These are phyloP conservation scores for Pichia gijzeniarum DNA, from an alignment of 805 yeast species.

Conservation along the genomic window DNA sequence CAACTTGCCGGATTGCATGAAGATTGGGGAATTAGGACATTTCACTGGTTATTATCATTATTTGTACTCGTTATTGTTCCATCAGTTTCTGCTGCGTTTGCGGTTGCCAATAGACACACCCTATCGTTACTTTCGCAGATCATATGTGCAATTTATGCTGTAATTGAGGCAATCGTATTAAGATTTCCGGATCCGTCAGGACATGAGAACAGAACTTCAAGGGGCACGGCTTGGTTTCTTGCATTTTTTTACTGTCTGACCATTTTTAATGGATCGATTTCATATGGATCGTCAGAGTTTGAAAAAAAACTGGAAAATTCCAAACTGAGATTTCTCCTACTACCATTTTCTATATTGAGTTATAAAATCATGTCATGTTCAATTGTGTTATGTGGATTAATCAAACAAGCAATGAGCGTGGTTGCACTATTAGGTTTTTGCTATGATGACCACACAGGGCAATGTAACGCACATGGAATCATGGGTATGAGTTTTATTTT, in stretches of 20 bases:
- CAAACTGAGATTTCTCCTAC: constrained; percentile 35
- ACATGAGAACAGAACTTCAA: constrained; percentile 60
- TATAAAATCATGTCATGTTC: constrained; percentile 45
- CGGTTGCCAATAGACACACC: constrained; percentile 46
- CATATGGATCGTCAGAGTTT: constrained; percentile 31
- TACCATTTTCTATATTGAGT: constrained; percentile 25
- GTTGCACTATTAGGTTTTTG: constrained; percentile 86
- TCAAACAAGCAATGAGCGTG: constrained; percentile 73
- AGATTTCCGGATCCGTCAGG: constrained; percentile 60
- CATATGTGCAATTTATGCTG: constrained; percentile 42
- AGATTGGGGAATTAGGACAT: constrained; percentile 38
- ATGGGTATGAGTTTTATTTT: constrained; percentile 87
- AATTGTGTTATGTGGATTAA: constrained; percentile 61
- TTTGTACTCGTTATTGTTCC: constrained; percentile 46
- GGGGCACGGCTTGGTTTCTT: constrained; percentile 64
- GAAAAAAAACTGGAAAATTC: constrained; percentile 16
- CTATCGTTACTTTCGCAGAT: constrained; percentile 42
- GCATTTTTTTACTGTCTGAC: constrained; percentile 40
- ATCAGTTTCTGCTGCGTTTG: constrained; percentile 46
- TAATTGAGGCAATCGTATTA: constrained; percentile 50
- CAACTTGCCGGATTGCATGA: constrained; percentile 11
- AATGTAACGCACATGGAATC: constrained; percentile 93
- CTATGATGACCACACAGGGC: constrained; percentile 78
- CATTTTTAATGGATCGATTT: constrained; percentile 47
- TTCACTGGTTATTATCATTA: constrained; percentile 19